Evolutionary conservation across 2,329 filamentous ascomycete genomes (phyloP).

Genomic region (Fusarium praegraminearum): DNA sequence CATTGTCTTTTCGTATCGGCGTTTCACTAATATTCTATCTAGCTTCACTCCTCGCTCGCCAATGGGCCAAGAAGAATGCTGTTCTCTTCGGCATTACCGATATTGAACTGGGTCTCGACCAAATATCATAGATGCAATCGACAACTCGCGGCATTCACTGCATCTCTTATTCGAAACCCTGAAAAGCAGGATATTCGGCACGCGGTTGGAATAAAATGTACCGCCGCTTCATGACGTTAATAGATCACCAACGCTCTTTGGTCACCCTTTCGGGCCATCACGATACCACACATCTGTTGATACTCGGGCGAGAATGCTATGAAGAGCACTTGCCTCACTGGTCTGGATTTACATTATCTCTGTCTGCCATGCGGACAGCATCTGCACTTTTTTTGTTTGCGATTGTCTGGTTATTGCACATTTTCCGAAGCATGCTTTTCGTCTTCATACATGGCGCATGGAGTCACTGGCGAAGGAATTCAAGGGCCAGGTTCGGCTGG

Average conservation of each 20-base stretch:
- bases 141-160: conserved; percentile 27
- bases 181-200: conserved; percentile 48
- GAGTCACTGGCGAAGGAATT: conserved; percentile 55
- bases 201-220: conserved; percentile 50
- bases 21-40: conserved; percentile 29
- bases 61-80: conserved; percentile 90
- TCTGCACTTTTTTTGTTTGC: conserved; percentile 42
- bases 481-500: conserved; percentile 53
- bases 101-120: conserved; percentile 63
- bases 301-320: conserved; percentile 28
- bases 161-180: conserved; percentile 33
- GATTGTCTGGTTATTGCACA: conserved; percentile 51
- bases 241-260: conserved; percentile 47
- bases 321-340: conserved; percentile 25
- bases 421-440: conserved; percentile 54
- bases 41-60: conserved; percentile 92
- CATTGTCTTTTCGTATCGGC: background rate
- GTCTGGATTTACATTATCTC: conserved; percentile 50
- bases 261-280: conserved; percentile 42
- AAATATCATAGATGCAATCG: conserved; percentile 52
- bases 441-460: conserved; percentile 57
- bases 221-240: conserved; percentile 52
- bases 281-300: conserved; percentile 40
- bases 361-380: conserved; percentile 45
- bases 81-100: conserved; percentile 66